These are phyloP conservation scores for Mortierella sp. DNA, from an alignment of 371 early-diverging fungal species.

Conservation along the genomic window DNA sequence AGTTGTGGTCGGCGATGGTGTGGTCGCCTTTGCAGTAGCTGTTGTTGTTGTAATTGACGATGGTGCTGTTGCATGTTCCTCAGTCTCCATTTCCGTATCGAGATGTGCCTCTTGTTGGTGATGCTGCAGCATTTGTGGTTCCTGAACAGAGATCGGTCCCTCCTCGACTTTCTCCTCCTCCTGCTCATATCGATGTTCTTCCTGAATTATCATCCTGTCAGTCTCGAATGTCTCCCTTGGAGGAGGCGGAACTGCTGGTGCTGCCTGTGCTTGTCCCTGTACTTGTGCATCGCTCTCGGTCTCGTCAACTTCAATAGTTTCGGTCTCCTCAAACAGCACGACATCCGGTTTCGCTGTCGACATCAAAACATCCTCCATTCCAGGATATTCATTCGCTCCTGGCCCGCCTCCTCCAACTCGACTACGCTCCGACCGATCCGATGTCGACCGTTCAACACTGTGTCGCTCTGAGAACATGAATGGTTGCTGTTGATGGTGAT, in stretches of 20 bases:
- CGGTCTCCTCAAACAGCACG: conserved; percentile 2
- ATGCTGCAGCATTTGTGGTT: not conserved
- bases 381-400: not conserved
- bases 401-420: not conserved
- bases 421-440: not conserved
- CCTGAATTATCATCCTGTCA: conserved; percentile 2
- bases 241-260: not conserved
- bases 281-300: not conserved
- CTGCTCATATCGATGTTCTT: not conserved
- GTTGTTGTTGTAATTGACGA: not conserved
- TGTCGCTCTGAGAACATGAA: not conserved
- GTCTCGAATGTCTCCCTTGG: conserved; percentile 3
- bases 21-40: not conserved
- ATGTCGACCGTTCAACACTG: not conserved
- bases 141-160: not conserved
- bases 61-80: not conserved
- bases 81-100: not conserved
- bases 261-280: not conserved
- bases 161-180: not conserved
- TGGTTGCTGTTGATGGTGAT: not conserved
- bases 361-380: conserved; percentile 10
- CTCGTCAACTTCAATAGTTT: not conserved
- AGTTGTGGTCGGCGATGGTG: not conserved
- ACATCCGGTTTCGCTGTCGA: not conserved
- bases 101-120: not conserved